phyloP scores from a whole-genome alignment of 768 basidiomycete species.

The Leccinellum luteum region DNA sequence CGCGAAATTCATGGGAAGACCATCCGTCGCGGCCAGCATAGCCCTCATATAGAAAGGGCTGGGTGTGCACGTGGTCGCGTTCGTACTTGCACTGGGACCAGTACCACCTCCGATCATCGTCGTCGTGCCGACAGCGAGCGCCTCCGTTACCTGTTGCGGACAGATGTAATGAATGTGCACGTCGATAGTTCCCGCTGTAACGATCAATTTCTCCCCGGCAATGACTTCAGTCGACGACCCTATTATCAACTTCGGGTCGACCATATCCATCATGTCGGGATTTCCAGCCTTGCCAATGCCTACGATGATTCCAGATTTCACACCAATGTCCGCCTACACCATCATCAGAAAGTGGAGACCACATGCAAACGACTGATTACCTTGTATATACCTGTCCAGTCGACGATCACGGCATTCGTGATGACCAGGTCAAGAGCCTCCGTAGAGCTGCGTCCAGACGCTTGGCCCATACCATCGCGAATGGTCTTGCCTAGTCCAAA shows the following conservation, averaged over 20 bases:
- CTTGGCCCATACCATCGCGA: constrained; percentile 97
- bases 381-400: constrained; percentile 96
- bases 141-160: constrained; percentile 88
- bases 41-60: constrained; percentile 84
- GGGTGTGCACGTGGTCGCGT: constrained; percentile 90
- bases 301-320: constrained; percentile 76
- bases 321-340: constrained; percentile 86
- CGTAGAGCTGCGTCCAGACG: constrained; percentile 60
- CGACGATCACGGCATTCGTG: constrained; percentile 91
- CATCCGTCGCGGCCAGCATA: constrained; percentile 92
- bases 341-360: constrained; percentile 1
- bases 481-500: constrained; percentile 75
- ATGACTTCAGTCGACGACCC: constrained; percentile 94
- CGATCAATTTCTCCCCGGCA: constrained; percentile 90
- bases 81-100: constrained; percentile 85
- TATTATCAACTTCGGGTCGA: constrained; percentile 69
- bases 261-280: constrained; percentile 85
- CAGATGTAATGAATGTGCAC: constrained; percentile 95
- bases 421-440: constrained; percentile 89
- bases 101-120: constrained; percentile 97
- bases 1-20: constrained; percentile 85
- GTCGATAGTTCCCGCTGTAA: constrained; percentile 93
- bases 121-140: constrained; percentile 79
- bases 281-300: constrained; percentile 98
- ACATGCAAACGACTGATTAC: constrained; percentile 34